Conservation (phyloP, 805 yeast genomes). For the Ascoidea rubescens region DNA sequence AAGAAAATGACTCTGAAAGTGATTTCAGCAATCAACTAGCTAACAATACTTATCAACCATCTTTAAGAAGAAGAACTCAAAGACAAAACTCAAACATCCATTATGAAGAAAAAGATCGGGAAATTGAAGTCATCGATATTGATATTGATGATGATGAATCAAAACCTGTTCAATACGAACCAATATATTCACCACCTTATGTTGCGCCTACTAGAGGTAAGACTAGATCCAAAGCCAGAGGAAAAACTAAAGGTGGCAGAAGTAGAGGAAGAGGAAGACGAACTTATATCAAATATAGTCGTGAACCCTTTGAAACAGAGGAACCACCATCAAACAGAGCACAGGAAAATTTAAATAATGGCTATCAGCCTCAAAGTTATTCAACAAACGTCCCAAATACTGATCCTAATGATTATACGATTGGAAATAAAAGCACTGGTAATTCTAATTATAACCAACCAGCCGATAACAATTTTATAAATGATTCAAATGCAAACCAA, state of each 20-base stretch:
- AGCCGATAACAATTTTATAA: too few species aligned
- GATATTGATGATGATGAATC: not conserved
- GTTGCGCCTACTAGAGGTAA: not conserved
- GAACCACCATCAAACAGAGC: not conserved
- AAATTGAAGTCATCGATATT: not conserved
- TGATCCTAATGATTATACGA: not conserved
- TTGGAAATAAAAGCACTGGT: not conserved
- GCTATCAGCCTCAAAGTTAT: not conserved
- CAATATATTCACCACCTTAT: not conserved
- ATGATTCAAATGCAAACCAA: too few species aligned
- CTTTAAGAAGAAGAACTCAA: not conserved
- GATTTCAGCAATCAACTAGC: not conserved
- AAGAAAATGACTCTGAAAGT: too few species aligned
- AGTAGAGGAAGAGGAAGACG: not conserved
- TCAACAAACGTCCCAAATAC: not conserved
- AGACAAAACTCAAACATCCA: too few species aligned
- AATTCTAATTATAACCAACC: too few species aligned
- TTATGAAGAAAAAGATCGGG: too few species aligned
- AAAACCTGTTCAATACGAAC: too few species aligned
- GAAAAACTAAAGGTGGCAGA: not conserved
- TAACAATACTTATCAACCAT: not conserved
- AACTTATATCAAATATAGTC: not conserved
- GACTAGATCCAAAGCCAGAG: not conserved
- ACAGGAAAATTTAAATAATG: too few species aligned
- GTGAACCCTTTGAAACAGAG: not conserved